phyloP scores from a whole-genome alignment of 345 rosid species.

The Eucalyptus polybractea region DNA sequence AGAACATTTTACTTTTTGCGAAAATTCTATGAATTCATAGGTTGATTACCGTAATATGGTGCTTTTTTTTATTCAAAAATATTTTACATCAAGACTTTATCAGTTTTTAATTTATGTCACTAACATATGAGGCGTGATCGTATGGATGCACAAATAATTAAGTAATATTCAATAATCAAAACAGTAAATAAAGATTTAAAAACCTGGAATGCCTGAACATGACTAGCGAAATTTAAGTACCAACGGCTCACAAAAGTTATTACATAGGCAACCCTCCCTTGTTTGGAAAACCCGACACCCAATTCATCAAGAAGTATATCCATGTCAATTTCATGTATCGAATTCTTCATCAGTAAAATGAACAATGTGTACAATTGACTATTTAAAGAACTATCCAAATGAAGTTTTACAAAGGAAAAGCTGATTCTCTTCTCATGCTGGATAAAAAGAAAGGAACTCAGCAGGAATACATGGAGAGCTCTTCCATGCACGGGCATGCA shows the following conservation, averaged over 20 bases:
- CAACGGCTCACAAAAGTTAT: background rate
- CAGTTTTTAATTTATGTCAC: background rate
- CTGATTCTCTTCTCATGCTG: background rate
- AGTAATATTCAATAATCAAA: background rate
- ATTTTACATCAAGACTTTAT: background rate
- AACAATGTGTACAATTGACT: background rate
- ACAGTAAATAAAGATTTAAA: no score
- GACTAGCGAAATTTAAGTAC: background rate
- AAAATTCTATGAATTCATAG: no score
- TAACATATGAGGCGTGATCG: background rate
- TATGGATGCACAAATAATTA: background rate
- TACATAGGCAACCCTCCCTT: background rate
- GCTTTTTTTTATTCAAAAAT: no score
- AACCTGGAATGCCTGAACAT: background rate
- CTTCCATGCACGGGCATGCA: conserved; percentile 61
- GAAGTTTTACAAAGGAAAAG: background rate
- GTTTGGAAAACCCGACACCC: background rate
- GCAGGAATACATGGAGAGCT: conserved; percentile 44
- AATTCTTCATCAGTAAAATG: background rate
- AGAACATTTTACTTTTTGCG: background rate
- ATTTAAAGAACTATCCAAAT: background rate
- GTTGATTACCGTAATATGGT: background rate
- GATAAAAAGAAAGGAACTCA: conserved; percentile 21
- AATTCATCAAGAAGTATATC: background rate
- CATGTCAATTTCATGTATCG: background rate